phyloP scores from a whole-genome alignment of 108 stramenopile species.

The Skeletonema menzelii region DNA sequence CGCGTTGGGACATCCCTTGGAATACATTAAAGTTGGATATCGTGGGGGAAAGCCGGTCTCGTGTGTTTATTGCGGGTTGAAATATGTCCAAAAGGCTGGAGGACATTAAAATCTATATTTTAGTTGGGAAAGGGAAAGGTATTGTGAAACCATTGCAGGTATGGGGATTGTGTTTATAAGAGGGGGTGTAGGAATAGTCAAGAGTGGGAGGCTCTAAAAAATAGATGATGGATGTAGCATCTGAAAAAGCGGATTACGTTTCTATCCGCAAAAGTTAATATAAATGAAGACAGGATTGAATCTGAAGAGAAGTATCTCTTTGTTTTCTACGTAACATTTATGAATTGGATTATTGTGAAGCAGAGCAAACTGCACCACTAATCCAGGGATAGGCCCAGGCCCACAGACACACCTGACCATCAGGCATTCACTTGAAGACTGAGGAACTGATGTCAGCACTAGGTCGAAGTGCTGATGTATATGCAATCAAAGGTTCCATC shows the following conservation, averaged over 20 bases:
- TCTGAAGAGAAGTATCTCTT: neutral
- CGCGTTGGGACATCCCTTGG: slow-evolving; percentile 94
- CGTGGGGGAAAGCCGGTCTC: slow-evolving; percentile 57
- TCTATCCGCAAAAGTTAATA: neutral
- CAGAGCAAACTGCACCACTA: neutral
- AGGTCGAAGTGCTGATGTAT: neutral
- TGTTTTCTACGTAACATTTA: neutral
- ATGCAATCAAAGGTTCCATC: slow-evolving; percentile 4
- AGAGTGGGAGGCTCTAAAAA: neutral
- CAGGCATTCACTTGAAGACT: neutral
- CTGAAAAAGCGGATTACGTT: neutral
- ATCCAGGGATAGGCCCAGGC: neutral
- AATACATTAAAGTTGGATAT: slow-evolving; percentile 81
- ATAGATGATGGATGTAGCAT: neutral
- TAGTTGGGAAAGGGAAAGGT: neutral
- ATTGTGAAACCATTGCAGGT: neutral
- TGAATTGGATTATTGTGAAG: neutral
- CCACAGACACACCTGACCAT: neutral
- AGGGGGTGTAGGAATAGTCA: neutral
- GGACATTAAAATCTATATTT: slow-evolving; percentile 10
- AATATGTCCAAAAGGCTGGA: slow-evolving; percentile 49
- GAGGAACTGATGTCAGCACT: neutral
- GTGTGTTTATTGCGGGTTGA: slow-evolving; percentile 86
- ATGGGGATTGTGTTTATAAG: neutral
- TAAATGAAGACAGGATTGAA: neutral